Evolutionary conservation across 2,329 filamentous ascomycete species (phyloP), one percentile per base, ranked within the genome.

Genomic region (Ampelomyces quisqualis): DNA sequence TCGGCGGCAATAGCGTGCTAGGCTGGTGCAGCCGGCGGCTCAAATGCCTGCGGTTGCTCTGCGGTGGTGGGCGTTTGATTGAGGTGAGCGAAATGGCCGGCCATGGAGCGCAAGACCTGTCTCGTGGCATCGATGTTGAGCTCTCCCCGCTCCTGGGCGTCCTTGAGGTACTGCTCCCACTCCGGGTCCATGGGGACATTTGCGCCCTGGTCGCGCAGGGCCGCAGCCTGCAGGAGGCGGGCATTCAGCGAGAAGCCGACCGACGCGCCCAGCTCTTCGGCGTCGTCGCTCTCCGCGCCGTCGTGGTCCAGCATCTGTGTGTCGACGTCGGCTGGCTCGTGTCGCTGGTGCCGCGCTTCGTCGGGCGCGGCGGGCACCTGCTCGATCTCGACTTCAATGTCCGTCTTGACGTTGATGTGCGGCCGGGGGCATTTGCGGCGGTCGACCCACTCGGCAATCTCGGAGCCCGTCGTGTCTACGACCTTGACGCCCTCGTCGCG

Each of bases 131-230:
- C 62, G 26, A 66, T 60, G 39, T 64, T 63, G 26, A 66, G 56
- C 35, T 68, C 65, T 40, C 82, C 83, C 5, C 78, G 74, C 57
- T 87, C 84, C 34, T 84, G 78, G 29, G 79, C 82, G 55, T 83
- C 81, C 67, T 87, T 87, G 45, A 87, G 71, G 79, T 83, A 88
- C 63, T 85, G 82, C 64, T 88, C 84, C 82, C 82, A 87, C 55
- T 84, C 82, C 48, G 85, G 82, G 58, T 87, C 84, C 51, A 87
- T 74, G 18, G 80, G 75, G 32, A 77, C 74, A 11, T 82, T 78
- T 11, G 36, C 37, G 29, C 81, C 82, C 3, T 80, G 77, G 49
- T 83, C 80, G 40, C 80, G 77, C 32, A 79, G 75, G 11, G 81
- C 82, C 6, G 80, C 82, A 33, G 81, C 79, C 45, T 81, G 79